phyloP scores from a whole-genome alignment of 257 asterid genomes.

The Ligustrum vulgare region DNA sequence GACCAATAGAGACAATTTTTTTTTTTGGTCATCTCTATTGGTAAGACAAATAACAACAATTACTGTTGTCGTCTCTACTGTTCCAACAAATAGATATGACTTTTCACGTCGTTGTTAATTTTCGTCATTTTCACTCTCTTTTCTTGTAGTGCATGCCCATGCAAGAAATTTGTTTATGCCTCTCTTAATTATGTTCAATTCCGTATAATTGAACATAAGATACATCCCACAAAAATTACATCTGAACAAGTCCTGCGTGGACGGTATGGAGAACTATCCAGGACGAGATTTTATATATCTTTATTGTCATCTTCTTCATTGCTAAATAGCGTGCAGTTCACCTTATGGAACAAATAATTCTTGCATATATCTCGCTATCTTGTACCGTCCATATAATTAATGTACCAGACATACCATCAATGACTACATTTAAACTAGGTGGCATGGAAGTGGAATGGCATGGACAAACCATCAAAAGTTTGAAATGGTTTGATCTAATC shows the following conservation, averaged over 20 bases:
- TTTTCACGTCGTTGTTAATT: too few species aligned
- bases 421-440: background rate
- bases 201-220: background rate
- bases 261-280: background rate
- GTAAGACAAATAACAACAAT: too few species aligned
- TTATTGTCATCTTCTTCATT: too few species aligned
- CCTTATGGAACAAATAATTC: background rate
- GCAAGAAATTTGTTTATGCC: too few species aligned
- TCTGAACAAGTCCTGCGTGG: background rate
- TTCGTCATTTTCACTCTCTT: too few species aligned
- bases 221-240: background rate
- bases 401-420: background rate
- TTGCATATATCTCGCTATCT: background rate
- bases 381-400: background rate
- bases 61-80: too few species aligned
- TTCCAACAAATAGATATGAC: too few species aligned
- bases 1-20: too few species aligned
- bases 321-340: background rate
- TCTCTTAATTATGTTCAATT: background rate
- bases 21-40: too few species aligned
- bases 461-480: constrained; percentile 18
- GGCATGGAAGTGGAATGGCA: background rate
- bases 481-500: constrained; percentile 22
- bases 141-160: too few species aligned
- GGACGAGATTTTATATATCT: background rate